phyloP scores from a whole-genome alignment of 176 grass and related monocot species.

The Elymus sibiricus region DNA sequence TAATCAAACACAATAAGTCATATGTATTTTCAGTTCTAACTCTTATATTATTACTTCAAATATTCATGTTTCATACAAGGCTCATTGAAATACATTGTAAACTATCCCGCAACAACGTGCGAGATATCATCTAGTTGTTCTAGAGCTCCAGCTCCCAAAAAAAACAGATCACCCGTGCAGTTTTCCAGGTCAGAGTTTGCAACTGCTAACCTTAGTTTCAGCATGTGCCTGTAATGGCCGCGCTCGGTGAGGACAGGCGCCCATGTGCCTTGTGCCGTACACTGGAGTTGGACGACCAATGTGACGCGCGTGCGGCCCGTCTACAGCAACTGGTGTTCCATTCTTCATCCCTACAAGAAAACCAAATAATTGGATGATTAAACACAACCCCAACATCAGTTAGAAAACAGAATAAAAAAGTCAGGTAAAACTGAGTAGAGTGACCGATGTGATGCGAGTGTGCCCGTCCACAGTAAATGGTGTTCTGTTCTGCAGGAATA shows the following conservation, averaged over 20 bases:
- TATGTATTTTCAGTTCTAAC: too few species aligned
- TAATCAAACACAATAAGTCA: too few species aligned
- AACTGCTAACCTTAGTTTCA: constrained; percentile 28
- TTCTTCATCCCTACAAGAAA: constrained; percentile 13
- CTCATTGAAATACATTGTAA: too few species aligned
- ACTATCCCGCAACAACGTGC: too few species aligned
- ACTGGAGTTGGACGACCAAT: not conserved
- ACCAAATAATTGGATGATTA: not conserved
- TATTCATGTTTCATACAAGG: too few species aligned
- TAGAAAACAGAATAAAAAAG: constrained; percentile 16
- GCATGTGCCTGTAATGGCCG: constrained; percentile 21
- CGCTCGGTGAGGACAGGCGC: constrained; percentile 1
- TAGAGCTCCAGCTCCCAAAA: constrained; percentile 5
- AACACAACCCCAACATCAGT: constrained; percentile 12
- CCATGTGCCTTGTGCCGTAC: constrained; percentile 22
- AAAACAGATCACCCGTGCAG: constrained; percentile 20
- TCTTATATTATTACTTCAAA: too few species aligned
- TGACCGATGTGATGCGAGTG: constrained; percentile 14
- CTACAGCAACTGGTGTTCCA: constrained; percentile 18
- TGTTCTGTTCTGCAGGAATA: constrained; percentile 22
- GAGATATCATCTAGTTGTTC: too few species aligned
- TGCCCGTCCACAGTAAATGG: not conserved
- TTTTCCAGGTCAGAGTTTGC: constrained; percentile 33
- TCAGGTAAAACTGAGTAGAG: not conserved
- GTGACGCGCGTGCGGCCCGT: constrained; percentile 13